Evolutionary conservation across 495 filamentous ascomycete genomes (phyloP).

Genomic region (Pyronema omphalodes): DNA sequence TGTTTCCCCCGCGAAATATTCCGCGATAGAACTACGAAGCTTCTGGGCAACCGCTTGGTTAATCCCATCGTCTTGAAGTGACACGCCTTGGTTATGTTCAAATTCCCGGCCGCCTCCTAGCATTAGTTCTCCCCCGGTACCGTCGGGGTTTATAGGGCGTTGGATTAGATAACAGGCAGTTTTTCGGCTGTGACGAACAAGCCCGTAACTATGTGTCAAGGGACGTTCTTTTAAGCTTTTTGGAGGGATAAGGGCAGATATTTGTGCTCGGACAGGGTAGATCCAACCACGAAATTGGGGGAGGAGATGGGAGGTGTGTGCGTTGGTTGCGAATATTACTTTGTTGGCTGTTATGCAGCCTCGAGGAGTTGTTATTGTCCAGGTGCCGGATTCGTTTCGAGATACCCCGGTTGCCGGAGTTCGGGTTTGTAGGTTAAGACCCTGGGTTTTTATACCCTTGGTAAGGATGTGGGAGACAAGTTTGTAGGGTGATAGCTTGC

Average conservation of each 20-base stretch:
- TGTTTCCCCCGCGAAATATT: constrained; percentile 24
- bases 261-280: constrained; percentile 56
- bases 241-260: constrained; percentile 47
- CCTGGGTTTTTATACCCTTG: constrained; percentile 29
- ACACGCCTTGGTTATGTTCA: constrained; percentile 33
- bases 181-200: constrained; percentile 33
- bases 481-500: constrained; percentile 61
- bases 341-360: constrained; percentile 39
- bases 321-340: constrained; percentile 65
- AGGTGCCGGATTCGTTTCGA: constrained; percentile 21
- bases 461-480: constrained; percentile 49
- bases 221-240: constrained; percentile 23
- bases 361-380: constrained; percentile 42
- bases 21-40: constrained; percentile 25
- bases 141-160: constrained; percentile 31
- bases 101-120: constrained; percentile 42
- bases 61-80: constrained; percentile 37
- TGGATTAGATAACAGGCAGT: constrained; percentile 63
- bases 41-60: constrained; percentile 35
- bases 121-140: constrained; percentile 42
- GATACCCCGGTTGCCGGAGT: constrained; percentile 21
- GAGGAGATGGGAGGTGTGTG: constrained; percentile 52
- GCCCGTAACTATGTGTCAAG: constrained; percentile 40
- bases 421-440: constrained; percentile 51
- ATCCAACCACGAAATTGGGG: constrained; percentile 50